Evolutionary conservation across 768 basidiomycete genomes (phyloP).

Genomic region (Tubosaeta brunneosetosa): DNA sequence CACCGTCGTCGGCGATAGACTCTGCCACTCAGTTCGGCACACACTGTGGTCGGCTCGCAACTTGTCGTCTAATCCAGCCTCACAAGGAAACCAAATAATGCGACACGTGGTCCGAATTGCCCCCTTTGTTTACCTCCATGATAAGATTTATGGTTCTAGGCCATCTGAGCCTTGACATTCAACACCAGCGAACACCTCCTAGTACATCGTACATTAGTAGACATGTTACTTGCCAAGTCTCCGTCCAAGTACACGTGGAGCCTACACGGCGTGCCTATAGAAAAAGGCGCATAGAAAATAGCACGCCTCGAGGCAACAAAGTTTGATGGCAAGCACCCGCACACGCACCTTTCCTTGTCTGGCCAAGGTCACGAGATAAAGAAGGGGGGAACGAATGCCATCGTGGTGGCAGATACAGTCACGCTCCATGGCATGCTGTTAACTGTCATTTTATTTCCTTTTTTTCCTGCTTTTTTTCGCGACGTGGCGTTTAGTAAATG

Average conservation of each 20-base stretch:
- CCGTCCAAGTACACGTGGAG: constrained; percentile 14
- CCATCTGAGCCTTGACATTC: constrained; percentile 6
- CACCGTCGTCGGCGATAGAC: constrained; percentile 7
- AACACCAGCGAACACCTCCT: constrained; percentile 15
- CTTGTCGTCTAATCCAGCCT: background rate
- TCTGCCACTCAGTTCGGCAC: background rate
- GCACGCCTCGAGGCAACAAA: constrained; percentile 26
- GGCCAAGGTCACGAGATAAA: background rate
- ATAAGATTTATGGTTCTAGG: background rate
- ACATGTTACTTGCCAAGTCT: background rate
- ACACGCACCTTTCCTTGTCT: constrained; percentile 1
- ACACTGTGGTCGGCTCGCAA: background rate
- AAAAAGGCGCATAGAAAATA: constrained; percentile 4
- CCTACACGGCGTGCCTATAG: constrained; percentile 5
- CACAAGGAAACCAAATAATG: background rate
- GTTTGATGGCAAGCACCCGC: constrained; percentile 22
- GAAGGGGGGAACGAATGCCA: background rate
- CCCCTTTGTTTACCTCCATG: background rate
- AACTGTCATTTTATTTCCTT: background rate
- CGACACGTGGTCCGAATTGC: background rate
- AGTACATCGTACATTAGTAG: background rate
- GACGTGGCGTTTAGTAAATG: background rate
- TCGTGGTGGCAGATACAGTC: background rate
- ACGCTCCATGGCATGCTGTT: background rate
- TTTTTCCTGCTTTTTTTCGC: background rate